Evolutionary conservation across 2,329 filamentous ascomycete species (phyloP).

Genomic region (Xylaria sp.): DNA sequence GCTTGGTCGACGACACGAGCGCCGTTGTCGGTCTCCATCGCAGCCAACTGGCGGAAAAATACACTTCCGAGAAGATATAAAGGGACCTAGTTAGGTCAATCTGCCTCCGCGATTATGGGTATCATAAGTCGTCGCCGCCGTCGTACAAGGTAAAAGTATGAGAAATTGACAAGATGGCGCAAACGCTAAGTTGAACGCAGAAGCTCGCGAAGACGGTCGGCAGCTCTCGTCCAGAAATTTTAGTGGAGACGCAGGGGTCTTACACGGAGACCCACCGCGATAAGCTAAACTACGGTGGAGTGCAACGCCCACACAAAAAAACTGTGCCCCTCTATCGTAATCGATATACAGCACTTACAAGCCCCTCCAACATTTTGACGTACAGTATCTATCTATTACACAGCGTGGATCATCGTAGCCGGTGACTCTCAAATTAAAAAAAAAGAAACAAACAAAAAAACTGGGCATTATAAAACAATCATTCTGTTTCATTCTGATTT

Average conservation of each 20-base stretch:
- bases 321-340: conserved; percentile 40
- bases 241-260: conserved; percentile 34
- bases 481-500: background rate
- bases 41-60: background rate
- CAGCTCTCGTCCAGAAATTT: conserved; percentile 36
- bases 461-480: background rate
- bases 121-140: conserved; percentile 6
- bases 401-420: background rate
- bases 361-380: conserved; percentile 39
- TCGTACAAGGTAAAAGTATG: conserved; percentile 3
- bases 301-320: conserved; percentile 35
- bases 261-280: conserved; percentile 23
- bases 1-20: conserved; percentile 62
- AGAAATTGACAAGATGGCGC: conserved; percentile 17
- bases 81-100: too few species aligned
- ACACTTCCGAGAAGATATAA: background rate
- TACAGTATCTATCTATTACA: background rate
- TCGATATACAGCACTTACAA: conserved; percentile 13
- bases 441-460: background rate
- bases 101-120: background rate
- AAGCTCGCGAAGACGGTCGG: conserved; percentile 14
- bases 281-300: conserved; percentile 19
- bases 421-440: background rate
- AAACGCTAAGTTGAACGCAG: conserved; percentile 23
- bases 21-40: conserved; percentile 58